These are phyloP conservation scores for Tilletia horrida DNA, from an alignment of 1,284 basidiomycete genomes.

Conservation along the genomic window DNA sequence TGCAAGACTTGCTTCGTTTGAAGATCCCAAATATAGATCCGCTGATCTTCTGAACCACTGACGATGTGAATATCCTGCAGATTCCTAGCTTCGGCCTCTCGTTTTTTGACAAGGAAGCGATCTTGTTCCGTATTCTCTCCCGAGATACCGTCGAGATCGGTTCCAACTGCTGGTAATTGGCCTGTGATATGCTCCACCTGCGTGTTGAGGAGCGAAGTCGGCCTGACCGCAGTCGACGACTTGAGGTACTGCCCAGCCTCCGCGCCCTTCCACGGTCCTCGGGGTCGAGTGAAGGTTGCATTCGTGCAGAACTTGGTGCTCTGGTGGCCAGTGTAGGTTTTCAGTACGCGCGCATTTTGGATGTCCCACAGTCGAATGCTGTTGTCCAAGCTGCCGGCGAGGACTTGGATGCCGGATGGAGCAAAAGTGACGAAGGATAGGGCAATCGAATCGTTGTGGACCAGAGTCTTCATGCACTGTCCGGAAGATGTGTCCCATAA, in stretches of 20 bases:
- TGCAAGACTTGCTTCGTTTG: conserved; percentile 75
- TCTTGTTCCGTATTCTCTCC: neutral
- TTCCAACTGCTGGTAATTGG: neutral
- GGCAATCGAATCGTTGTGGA: conserved; percentile 91
- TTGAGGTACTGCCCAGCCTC: conserved; percentile 24
- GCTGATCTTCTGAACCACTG: conserved; percentile 84
- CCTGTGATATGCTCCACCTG: neutral
- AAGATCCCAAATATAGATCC: conserved; percentile 84
- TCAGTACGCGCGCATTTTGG: conserved; percentile 83
- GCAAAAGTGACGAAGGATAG: conserved; percentile 84
- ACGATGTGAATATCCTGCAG: conserved; percentile 59
- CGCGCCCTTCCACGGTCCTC: neutral
- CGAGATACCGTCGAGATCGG: neutral
- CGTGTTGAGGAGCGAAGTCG: neutral
- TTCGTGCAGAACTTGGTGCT: conserved; percentile 69
- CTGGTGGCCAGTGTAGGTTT: conserved; percentile 79
- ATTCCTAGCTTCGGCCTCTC: conserved; percentile 22
- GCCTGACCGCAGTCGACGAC: neutral
- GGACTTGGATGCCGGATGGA: conserved; percentile 81
- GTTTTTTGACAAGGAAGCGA: neutral
- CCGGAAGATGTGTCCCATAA: conserved; percentile 90
- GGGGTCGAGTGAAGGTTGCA: conserved; percentile 20
- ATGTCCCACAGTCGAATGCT: conserved; percentile 91
- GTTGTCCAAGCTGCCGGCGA: conserved; percentile 85
- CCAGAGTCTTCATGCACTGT: conserved; percentile 92